Evolutionary conservation across 805 yeast species (phyloP), one percentile per base, ranked within the genome.

Genomic region (Metschnikowia rubicola): DNA sequence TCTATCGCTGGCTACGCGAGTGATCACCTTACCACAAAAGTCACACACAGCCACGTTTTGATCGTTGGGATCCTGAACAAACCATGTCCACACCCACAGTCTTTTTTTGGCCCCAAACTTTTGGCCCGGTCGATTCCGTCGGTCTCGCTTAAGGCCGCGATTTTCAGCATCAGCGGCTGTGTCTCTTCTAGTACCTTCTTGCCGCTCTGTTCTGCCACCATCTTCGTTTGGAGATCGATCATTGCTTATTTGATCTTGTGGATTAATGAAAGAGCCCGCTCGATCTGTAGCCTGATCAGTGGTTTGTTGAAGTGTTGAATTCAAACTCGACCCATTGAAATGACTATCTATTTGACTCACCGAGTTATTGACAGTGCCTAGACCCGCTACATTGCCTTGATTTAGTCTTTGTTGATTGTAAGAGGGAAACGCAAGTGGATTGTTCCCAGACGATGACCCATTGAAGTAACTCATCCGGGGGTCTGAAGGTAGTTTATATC

Each of bases 1-100:
- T 57, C 77, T 78, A 57, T 80, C 84, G 34, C 77, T 69, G 10
- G 75, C 64, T 41, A 78, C 61, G 44, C 84, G 61, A 28, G 66
- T 66, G 33, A 80, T 71, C 10, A 71, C 65, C 55, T 74, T 78
- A 1, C 78, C 77, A 59, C 84, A 80, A 49, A 61, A 68, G 50
- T 78, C 81, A 61, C 84, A 80, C 3, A 74, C 74, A 2, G 84
- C 83, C 15, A 73, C 51, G 46, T 78, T 77, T 41, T 75, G 69
- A 53, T 80, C 77, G 15, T 52, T 52, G 13, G 59, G 57, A 56
- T 78, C 82, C 55, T 80, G 84, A 11, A 68, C 68, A 55, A 79
- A 80, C 84, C 84, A 80, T 17, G 73, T 62, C 84, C 84, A 80
- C 11, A 79, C 83, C 84, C 84, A 80, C 30, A 81, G 77, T 53